Evolutionary conservation across 2,329 filamentous ascomycete genomes (phyloP), one percentile per base, ranked within the genome.

Genomic region (Aschersonia sp.): DNA sequence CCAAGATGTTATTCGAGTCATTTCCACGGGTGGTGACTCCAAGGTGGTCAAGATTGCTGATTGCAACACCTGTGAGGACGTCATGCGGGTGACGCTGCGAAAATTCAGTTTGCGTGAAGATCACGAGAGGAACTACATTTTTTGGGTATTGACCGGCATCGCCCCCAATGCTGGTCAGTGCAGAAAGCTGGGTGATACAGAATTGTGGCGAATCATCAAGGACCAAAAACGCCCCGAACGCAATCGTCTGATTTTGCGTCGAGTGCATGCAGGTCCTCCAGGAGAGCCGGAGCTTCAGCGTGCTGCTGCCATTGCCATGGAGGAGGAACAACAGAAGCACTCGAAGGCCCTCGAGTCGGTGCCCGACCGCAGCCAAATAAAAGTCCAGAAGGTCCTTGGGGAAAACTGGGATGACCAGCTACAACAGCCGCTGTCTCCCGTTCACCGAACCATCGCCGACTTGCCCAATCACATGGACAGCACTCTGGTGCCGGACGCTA

Each of bases 81-180:
- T 97, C 46, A 90, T 96, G 71, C 76, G 88, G 43, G 84, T 87
- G 51, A 94, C 92, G 0, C 68, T 97, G 43, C 80, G 84, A 55
- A 97, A 97, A 63, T 86, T 95, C 53, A 81, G 82, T 41, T 75
- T 95, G 32, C 85, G 88, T 29, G 88, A 95, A 60, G 86, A 90
- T 52, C 88, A 96, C 58, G 85, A 92, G 61, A 80, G 88, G 57
- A 95, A 94, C 59, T 97, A 95, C 67, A 96, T 89, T 69, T 97
- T 98, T 68, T 97, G 92, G 72, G 83, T 95, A 1, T 72, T 97
- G 50, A 83, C 87, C 54, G 90, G 89, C 46, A 71, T 87, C 40
- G 87, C 96, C 44, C 82, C 89, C 2, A 83, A 92, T 55, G 83
- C 87, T 32, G 77, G 75, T 45, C 81, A 88, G 59, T 94, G 87